Base-by-base conservation (phyloP, 2,329 filamentous ascomycete genomes). In the Colletotrichum incanum region DNA sequence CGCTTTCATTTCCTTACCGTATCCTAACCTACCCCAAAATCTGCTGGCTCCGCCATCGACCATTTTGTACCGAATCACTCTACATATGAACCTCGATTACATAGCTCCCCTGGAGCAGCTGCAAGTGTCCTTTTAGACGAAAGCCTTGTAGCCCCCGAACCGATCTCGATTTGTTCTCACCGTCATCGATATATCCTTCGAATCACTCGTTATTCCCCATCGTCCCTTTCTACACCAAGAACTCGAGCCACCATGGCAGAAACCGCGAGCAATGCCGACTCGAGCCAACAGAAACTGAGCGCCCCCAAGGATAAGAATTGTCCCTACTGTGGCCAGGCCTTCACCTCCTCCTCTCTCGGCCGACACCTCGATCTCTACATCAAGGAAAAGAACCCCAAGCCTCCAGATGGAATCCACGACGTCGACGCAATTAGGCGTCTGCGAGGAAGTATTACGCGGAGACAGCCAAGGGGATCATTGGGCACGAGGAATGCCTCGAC, bases 301-400 rank as follows among this genome's bases (percentile, higher is more conserved):
- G 88, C 93, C 20, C 82, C 88, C 71, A 98, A 98, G 83, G 95
- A 98, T 84, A 94, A 94, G 79, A 92, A 87, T 75, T 98, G 96
- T 81, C 93, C 92, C 45, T 98, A 94, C 84, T 98, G 96, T 82
- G 88, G 91, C 58, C 94, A 98, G 81, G 88, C 93, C 8, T 98
- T 98, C 80, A 98, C 96, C 20, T 98, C 95, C 1, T 98, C 95
- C 20, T 97, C 94, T 2, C 90, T 98, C 65, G 96, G 96, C 61
- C 93, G 96, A 56, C 96, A 98, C 83, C 91, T 98, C 76, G 96
- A 98, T 81, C 90, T 98, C 49, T 98, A 97, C 82, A 95, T 98
- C 78, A 95, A 95, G 79, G 93, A 95, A 71, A 97, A 95, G 84
- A 98, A 98, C 81, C 94, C 96, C 1, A 96, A 95, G 82, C 88